Base-by-base conservation (phyloP, 768 basidiomycete species). In the Panaeolus cyanescens region DNA sequence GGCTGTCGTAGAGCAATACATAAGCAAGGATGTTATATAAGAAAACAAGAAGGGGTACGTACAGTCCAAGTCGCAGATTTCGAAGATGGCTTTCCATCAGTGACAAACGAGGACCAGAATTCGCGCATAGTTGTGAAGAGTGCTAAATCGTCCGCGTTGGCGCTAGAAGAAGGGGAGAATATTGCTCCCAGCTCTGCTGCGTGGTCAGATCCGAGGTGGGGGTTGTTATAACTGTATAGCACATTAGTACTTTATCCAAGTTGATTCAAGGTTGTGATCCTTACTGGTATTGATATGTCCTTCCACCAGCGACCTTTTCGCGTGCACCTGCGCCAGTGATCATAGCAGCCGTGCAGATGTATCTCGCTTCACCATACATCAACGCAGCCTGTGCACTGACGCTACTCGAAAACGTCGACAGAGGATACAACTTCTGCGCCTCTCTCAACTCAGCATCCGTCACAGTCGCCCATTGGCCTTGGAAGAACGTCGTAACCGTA, bases 341-440 rank as follows among this genome's bases (percentile, higher is more conserved):
- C 68, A 80, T 64, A 12, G 65, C 64, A 13, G 79, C 77, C 7
- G 74, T 75, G 60, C 80, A 81, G n/a, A 81, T 79, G 55, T 78
- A 80, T 54, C 80, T 65, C 56, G 71, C 71, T 59, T 81, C 80
- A 30, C 80, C 80, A 61, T 80, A 81, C 77, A 81, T 80, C 62
- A 79, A 77, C 54, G 79, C 77, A 8, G 73, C 78, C 61, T 79
- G 78, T 8, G 77, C 68, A 57, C 76, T 75, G 32, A 78, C 71
- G 6, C 74, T 77, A 10, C 62, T 67, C 32, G 68, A 62, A 64
- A 70, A 81, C 39, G 71, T 70, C 5, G 62, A 57, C 20, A 79
- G 60, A 0, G 80, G 77, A 59, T 81, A 81, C 7, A 72, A 64
- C 5, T 64, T 59, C 8, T 79, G 39, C n/a, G 74, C 75, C 7